Evolutionary conservation across 139 green algal genomes (phyloP).

Genomic region (Tetradesmus obliquus): DNA sequence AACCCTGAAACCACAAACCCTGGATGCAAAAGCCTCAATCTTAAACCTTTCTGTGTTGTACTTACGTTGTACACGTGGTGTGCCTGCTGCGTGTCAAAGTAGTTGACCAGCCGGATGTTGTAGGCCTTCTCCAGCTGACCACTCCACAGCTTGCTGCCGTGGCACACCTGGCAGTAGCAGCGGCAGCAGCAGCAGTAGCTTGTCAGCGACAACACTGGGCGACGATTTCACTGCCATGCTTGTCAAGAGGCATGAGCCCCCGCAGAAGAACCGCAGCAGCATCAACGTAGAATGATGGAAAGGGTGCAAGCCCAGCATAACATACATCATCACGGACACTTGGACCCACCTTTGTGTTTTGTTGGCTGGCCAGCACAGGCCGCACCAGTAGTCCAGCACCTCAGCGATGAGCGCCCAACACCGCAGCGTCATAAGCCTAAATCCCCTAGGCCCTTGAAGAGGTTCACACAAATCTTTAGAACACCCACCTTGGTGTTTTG

Average conservation of each 20-base stretch:
- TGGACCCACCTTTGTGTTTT: neutral
- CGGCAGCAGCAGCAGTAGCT: neutral
- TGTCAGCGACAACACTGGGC: neutral
- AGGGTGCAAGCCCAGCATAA: too few relatives aligned
- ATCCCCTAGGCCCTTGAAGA: too few relatives aligned
- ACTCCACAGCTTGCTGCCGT: slow-evolving; percentile 39
- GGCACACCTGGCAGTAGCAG: slow-evolving; percentile 15
- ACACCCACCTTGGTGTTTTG: slow-evolving; percentile 17
- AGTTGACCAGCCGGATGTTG: slow-evolving; percentile 31
- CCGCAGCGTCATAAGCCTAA: neutral
- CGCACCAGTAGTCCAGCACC: neutral
- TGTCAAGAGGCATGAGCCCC: too few relatives aligned
- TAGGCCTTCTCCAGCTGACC: slow-evolving; percentile 14
- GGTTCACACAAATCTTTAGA: too few relatives aligned
- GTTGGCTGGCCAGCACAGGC: neutral
- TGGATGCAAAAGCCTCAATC: neutral
- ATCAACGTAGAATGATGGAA: too few relatives aligned
- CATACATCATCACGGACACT: neutral
- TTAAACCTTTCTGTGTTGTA: neutral
- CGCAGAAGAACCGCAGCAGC: too few relatives aligned
- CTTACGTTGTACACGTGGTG: slow-evolving; percentile 31
- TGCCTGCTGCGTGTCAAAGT: slow-evolving; percentile 43
- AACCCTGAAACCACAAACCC: too few relatives aligned
- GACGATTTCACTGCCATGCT: too few relatives aligned
- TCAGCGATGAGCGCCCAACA: too few relatives aligned